Evolutionary conservation across 2,329 filamentous ascomycete genomes (phyloP), one percentile per base, ranked within the genome.

Genomic region (Didymella segeticola): DNA sequence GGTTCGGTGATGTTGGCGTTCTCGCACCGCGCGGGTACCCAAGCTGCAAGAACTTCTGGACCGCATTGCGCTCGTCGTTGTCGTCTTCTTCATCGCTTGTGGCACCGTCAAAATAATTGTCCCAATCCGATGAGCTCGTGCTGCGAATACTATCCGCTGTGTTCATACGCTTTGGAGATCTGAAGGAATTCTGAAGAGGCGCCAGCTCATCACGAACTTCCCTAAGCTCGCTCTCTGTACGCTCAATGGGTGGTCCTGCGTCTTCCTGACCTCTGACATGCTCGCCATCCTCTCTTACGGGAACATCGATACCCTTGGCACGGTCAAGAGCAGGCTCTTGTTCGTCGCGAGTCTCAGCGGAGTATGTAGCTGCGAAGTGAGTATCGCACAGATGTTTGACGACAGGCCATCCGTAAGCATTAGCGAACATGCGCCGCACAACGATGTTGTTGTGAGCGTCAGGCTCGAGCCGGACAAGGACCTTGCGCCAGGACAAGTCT

Each of bases 401-500:
- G 1, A 99, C 95, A 0, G 95, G 95, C 95, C 95, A 99, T 2
- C 95, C 95, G 66, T 96, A 96, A 0, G 95, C 95, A 69, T 99
- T 99, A 51, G 92, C 89, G 73, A 99, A 99, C 88, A 92, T 96
- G 50, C 95, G 88, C 14, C 95, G 89, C 20, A 99, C 95, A 56
- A 98, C 89, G 62, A 99, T 96, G 74, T 99, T 99, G 76, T 99
- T 99, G 78, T 99, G 95, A 0, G 95, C 95, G 75, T 99, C 95
- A 0, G 95, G 95, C 71, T 99, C 93, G 2, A 99, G 82, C 47
- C 95, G 89, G 12, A 99, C 95, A 4, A 99, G 84, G 1, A 99
- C 95, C 72, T 99, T 99, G 38, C 95, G 89, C 95, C 95, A 99
- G 1, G 91, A 90, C 17, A 99, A 78, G 59, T 91, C 91, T 11